Evolutionary conservation across 1,139 yeast genomes (phyloP), one percentile per base, ranked within the genome.

Genomic region (Spencermartinsiella ligniputridi): DNA sequence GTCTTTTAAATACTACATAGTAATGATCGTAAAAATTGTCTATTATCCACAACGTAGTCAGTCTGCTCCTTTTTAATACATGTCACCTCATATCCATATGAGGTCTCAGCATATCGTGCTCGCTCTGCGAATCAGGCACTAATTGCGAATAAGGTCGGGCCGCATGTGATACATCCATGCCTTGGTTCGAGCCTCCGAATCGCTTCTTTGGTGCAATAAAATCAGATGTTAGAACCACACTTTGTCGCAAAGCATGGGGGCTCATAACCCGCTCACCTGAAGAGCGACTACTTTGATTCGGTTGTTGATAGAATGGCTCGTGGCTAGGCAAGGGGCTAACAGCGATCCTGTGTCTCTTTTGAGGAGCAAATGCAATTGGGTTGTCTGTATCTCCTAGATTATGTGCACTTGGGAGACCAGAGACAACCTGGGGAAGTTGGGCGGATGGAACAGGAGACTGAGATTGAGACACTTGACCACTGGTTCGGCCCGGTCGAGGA

Each of bases 181-280:
- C 38, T 39, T 45, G 46, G 30, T 34, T 25, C 15, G 39, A 38
- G 22, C 41, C 45, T 17, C 37, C 41, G 44, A 49, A 64, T 47
- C 60, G 60, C 45, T 54, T 55, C 4, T 62, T 62, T 1, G 67
- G 67, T 8, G 62, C 57, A 46, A 62, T 64, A 40, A 61, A 65
- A 34, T 58, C 50, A 15, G 58, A 52, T 17, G 61, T 42, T 46
- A 55, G 51, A n/a, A 54, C 56, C 16, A 62, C 57, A 44, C 63
- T 57, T 37, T 58, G 50, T 19, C 66, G 53, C 40, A 64, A 44
- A 22, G 55, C 61, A 27, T 57, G 57, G 6, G 68, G 67, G 24
- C 61, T 54, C 19, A 67, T 66, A 33, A 63, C 44, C 12, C 52
- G 52, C 17, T 49, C 43, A 21, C 48, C 41, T 21, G 47, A 39